Base-by-base conservation (phyloP, 148 eudicot genomes). In the Rhododendron simsii region DNA sequence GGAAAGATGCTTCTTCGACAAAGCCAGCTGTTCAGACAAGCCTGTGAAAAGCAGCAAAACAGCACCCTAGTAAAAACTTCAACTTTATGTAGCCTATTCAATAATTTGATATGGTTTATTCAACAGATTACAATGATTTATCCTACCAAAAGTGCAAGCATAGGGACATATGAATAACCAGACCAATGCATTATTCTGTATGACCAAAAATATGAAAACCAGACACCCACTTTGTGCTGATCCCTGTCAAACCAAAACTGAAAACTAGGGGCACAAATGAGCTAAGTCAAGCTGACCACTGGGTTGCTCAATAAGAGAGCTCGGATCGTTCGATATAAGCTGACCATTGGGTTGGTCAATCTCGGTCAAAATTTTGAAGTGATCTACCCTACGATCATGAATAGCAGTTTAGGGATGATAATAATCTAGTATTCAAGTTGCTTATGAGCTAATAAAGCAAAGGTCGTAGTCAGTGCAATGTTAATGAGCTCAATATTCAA, bases 1-100 rank as follows among this genome's bases (percentile, higher is more conserved):
- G 51, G 90, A 90, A 57, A 88, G 73, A 77, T 85, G 84, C 89
- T 91, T 94, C 87, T 86, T 92, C 51, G 89, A 85, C 79, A 92
- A 87, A 84, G 84, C 90, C 69, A 80, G 55, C 78, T 80, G 93
- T 65, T 65, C 73, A 33, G 83, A 78, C 75, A 89, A 87, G 83
- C 98, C 99, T 95, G 91, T 86, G 81, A 88, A 55, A 89, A 57
- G 51, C 73, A 44, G 83, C n/a, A 16, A 28, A 51, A 59, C 41
- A 87, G 45, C 51, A 74, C 44, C 39, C 50, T 51, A 69, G 45
- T 30, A 81, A 73, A 18, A 14, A 39, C 48, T 59, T 13, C 0
- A 48, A 53, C 45, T n/a, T 55, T 10, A 18, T 51, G 80, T 57
- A 51, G 83, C 28, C 20, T 50, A 20, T 71, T 50, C 57, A 23